phyloP scores from a whole-genome alignment of 116 monocot species.

The Phalaenopsis hybrid region DNA sequence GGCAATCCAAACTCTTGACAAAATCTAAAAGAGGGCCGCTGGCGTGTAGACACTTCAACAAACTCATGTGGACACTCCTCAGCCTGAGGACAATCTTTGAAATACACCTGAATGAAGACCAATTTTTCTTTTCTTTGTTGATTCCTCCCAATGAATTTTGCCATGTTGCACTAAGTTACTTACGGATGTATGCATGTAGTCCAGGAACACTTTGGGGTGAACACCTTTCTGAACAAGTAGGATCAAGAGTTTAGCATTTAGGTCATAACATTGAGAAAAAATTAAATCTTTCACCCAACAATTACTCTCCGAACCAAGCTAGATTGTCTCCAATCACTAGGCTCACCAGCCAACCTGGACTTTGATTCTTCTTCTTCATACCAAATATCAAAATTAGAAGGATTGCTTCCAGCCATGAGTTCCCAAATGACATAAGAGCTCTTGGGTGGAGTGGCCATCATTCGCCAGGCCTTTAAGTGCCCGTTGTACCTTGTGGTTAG shows the following conservation, averaged over 20 bases:
- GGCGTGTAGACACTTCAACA: too few relatives aligned
- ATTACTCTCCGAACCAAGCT: too few relatives aligned
- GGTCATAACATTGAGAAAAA: not conserved
- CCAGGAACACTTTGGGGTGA: not conserved
- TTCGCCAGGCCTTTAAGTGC: slow-evolving; percentile 9
- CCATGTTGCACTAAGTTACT: not conserved
- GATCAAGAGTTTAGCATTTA: slow-evolving; percentile 22
- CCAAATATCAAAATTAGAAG: slow-evolving; percentile 5
- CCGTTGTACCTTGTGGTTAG: slow-evolving; percentile 6
- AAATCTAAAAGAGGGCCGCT: not conserved
- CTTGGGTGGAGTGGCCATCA: slow-evolving; percentile 10
- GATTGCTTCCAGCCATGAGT: slow-evolving; percentile 12
- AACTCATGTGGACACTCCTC: not conserved
- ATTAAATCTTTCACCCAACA: too few relatives aligned
- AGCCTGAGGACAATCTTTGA: not conserved
- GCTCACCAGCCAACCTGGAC: too few relatives aligned
- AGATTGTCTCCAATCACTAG: too few relatives aligned
- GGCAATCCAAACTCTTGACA: not conserved
- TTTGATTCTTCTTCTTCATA: not conserved
- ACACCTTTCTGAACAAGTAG: slow-evolving; percentile 19
- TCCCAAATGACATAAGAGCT: slow-evolving; percentile 1
- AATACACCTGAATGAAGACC: not conserved
- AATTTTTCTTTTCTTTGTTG: not conserved
- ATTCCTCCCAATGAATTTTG: not conserved
- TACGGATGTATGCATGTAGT: not conserved